phyloP scores from a whole-genome alignment of 345 rosid species.

The Citrus glauca region DNA sequence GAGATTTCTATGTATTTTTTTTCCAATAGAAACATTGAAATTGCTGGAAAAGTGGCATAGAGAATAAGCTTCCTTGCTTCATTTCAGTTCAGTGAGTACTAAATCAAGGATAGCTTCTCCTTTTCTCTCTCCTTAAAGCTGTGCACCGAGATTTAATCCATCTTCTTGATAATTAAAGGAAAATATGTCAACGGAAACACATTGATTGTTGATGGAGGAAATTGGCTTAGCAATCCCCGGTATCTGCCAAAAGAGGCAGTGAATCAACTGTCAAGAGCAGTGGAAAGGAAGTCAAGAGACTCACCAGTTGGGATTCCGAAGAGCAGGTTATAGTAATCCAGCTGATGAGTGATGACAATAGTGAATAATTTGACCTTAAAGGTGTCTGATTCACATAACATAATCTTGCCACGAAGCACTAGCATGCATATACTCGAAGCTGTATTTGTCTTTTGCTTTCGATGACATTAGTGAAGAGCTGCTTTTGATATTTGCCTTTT shows the following conservation, averaged over 20 bases:
- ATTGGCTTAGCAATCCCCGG: slow-evolving; percentile 58
- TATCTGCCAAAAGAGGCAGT: slow-evolving; percentile 59
- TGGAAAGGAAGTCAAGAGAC: slow-evolving; percentile 62
- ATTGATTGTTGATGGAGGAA: slow-evolving; percentile 64
- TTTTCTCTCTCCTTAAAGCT: background rate
- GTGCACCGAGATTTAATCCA: background rate
- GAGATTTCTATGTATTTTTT: background rate
- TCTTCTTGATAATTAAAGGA: slow-evolving; percentile 31
- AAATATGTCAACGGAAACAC: slow-evolving; percentile 62
- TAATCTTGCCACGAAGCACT: background rate
- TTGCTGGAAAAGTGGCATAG: background rate
- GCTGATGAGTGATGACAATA: background rate
- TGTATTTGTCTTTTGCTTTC: background rate
- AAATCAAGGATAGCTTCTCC: background rate
- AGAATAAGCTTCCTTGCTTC: background rate
- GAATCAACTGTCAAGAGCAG: slow-evolving; percentile 52
- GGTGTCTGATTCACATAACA: background rate
- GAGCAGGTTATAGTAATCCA: slow-evolving; percentile 43
- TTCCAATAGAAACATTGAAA: background rate
- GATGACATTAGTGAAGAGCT: no score
- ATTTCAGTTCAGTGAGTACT: background rate
- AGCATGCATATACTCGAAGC: background rate
- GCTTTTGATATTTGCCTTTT: no score
- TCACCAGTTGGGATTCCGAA: slow-evolving; percentile 51
- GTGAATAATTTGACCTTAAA: background rate